Percentiles rank a stretch among this genome's conserved stretches.
phyloP scores from a whole-genome alignment of 1,284 basidiomycete genomes.

The Nidula niveotomentosa region DNA sequence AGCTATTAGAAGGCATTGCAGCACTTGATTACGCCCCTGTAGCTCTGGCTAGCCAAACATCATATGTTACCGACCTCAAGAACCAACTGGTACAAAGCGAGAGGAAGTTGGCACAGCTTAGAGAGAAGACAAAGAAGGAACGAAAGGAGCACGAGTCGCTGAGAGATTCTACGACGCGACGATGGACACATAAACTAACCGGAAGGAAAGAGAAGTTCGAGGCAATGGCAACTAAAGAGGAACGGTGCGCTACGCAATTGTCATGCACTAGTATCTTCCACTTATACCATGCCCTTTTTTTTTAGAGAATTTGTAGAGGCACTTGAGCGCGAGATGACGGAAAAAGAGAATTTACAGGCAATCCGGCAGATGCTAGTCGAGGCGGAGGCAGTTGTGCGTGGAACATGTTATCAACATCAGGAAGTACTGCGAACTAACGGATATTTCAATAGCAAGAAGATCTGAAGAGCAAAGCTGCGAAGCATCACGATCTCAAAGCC shows the following conservation, averaged over 20 bases:
- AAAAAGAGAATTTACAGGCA: slow-evolving; percentile 27
- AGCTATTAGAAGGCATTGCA: slow-evolving; percentile 28
- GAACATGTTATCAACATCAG: not conserved
- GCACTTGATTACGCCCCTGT: slow-evolving; percentile 37
- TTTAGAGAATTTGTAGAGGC: slow-evolving; percentile 42
- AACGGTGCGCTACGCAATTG: slow-evolving; percentile 24
- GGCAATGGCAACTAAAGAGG: slow-evolving; percentile 39
- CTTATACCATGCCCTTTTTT: not conserved
- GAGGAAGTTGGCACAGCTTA: slow-evolving; percentile 23
- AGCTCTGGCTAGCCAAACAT: slow-evolving; percentile 31
- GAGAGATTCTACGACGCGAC: slow-evolving; percentile 33
- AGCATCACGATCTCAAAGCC: slow-evolving; percentile 25
- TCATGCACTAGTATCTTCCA: not conserved
- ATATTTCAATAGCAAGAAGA: slow-evolving; percentile 21
- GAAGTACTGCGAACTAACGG: not conserved
- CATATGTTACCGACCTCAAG: slow-evolving; percentile 32
- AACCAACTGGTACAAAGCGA: slow-evolving; percentile 18
- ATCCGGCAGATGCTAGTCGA: slow-evolving; percentile 29
- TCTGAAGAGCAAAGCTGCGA: slow-evolving; percentile 24
- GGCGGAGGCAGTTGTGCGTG: slow-evolving; percentile 30
- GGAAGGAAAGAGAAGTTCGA: slow-evolving; percentile 39
- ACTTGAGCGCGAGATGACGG: slow-evolving; percentile 35
- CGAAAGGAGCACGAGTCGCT: slow-evolving; percentile 37
- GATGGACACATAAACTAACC: slow-evolving; percentile 34
- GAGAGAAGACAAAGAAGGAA: slow-evolving; percentile 38